Evolutionary conservation across 2,329 filamentous ascomycete species (phyloP), one percentile per base, ranked within the genome.

Genomic region (Sporothrix protearum): DNA sequence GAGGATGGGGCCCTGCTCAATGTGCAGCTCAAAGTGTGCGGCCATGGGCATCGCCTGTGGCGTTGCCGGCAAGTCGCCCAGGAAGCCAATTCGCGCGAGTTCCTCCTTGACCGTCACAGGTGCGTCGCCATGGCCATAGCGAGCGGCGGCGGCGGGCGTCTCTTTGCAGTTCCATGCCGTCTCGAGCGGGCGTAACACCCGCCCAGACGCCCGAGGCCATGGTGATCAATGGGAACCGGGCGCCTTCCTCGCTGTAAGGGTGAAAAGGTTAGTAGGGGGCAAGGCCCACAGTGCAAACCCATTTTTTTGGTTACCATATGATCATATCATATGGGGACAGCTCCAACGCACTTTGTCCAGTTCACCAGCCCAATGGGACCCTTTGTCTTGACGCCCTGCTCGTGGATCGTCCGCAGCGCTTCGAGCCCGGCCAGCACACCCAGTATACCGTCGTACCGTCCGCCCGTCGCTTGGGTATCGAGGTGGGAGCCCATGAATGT

Each of bases 21-120:
- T 95, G 77, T 96, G 92, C 12, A 96, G 84, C 79, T 95, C 92
- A 77, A 95, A 94, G 79, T 95, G 92, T 0, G 91, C 92, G 0
- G 87, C 90, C 80, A 93, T 88, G 0, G 90, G 90, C 19, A 85
- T 87, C 30, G 84, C 82, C 73, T 85, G 82, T 77, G 90, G 83
- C 66, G 84, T 88, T 10, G 87, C 86, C 12, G 85, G 83, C 0
- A 84, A 80, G 0, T 79, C 75, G n/a, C 92, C 92, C 0, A 93
- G 80, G 74, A 92, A 94, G 0, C 89, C 89, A 67, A 94, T 93
- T 16, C 90, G 85, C 76, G 91, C 82, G 0, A 96, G 85, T 73
- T 93, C 91, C 0, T 83, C 19, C 76, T 85, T 90, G 84, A 91
- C 87, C 14, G 88, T 91, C 49, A 86, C 86, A 1, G 86, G 85